Percentiles rank a stretch among this genome's conserved stretches.
phyloP scores from a whole-genome alignment of 1,284 basidiomycete species.

The Vanrija pseudolonga region DNA sequence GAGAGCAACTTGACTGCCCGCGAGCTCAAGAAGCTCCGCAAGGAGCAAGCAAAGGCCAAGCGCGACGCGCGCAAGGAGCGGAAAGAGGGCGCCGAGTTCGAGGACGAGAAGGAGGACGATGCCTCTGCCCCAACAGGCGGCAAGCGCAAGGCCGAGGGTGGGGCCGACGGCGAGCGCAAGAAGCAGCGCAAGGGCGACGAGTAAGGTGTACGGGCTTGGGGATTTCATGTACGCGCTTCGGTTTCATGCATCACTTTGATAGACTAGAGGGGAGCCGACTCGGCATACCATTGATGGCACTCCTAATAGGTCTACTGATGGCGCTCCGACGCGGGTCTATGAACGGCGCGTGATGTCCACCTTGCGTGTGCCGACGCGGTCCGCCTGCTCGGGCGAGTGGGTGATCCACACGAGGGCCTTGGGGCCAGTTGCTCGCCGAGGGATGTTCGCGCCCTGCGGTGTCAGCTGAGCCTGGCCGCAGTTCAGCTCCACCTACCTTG shows the following conservation, averaged over 20 bases:
- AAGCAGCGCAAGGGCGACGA: slow-evolving; percentile 29
- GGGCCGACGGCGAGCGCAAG: slow-evolving; percentile 14
- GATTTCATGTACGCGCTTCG: too few species aligned
- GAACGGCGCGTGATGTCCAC: slow-evolving; percentile 25
- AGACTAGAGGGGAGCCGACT: too few species aligned
- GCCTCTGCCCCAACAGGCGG: slow-evolving; percentile 1
- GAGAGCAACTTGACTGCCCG: slow-evolving; percentile 27
- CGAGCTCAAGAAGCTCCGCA: slow-evolving; percentile 40
- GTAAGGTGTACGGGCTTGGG: background rate
- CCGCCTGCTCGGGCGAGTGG: slow-evolving; percentile 72
- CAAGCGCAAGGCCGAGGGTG: slow-evolving; percentile 44
- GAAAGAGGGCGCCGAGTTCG: slow-evolving; percentile 24
- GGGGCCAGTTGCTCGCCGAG: slow-evolving; percentile 39
- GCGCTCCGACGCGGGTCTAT: too few species aligned
- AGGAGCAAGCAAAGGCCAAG: slow-evolving; percentile 42
- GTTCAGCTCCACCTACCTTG: background rate
- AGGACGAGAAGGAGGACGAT: slow-evolving; percentile 16
- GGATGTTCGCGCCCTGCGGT: background rate
- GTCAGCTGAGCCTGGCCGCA: background rate
- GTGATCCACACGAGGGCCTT: slow-evolving; percentile 82
- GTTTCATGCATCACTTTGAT: background rate
- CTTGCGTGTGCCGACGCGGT: slow-evolving; percentile 63
- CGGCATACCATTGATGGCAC: too few species aligned
- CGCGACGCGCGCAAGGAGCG: slow-evolving; percentile 39
- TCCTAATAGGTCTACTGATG: too few species aligned